These are phyloP conservation scores for Aureobasidium mangrovei DNA, from an alignment of 2,329 filamentous ascomycete genomes.

Conservation along the genomic window DNA sequence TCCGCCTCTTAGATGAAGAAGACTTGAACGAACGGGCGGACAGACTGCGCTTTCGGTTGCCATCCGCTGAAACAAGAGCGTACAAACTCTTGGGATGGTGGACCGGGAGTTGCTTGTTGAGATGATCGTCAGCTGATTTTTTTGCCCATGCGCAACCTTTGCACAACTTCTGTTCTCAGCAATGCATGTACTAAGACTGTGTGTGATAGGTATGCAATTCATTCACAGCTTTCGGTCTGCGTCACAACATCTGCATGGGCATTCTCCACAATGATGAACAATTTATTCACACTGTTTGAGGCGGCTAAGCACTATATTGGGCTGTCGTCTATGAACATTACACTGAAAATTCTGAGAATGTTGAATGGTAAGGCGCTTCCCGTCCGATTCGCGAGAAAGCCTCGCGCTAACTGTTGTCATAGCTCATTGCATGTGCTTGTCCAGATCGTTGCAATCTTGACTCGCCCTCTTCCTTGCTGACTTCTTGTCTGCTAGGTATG, in stretches of 20 bases:
- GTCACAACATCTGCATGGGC: slow-evolving; percentile 3
- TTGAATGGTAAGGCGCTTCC: slow-evolving; percentile 49
- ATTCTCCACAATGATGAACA: slow-evolving; percentile 47
- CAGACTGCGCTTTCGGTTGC: slow-evolving; percentile 49
- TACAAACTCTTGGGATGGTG: slow-evolving; percentile 55
- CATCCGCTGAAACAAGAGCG: slow-evolving; percentile 47
- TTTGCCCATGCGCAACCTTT: slow-evolving; percentile 12
- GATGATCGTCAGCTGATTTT: slow-evolving; percentile 56
- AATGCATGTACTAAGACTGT: slow-evolving; percentile 11
- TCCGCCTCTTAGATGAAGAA: slow-evolving; percentile 43
- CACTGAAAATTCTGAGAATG: slow-evolving; percentile 55
- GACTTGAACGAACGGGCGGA: slow-evolving; percentile 61
- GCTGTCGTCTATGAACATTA: slow-evolving; percentile 47
- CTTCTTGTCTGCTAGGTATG: slow-evolving; percentile 19
- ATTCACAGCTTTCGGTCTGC: slow-evolving; percentile 1
- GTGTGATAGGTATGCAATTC: slow-evolving; percentile 20
- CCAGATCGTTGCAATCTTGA: slow-evolving; percentile 28
- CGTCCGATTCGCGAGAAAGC: not conserved
- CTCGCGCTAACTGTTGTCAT: slow-evolving; percentile 20
- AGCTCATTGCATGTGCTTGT: slow-evolving; percentile 20
- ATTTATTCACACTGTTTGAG: slow-evolving; percentile 65
- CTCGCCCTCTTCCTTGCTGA: slow-evolving; percentile 20
- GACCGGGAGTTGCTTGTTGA: slow-evolving; percentile 54
- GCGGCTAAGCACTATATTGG: slow-evolving; percentile 40
- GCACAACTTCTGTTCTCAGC: not conserved